Evolutionary conservation across 352 stramenopile genomes (phyloP).

Genomic region (Phytophthora pistaciae): DNA sequence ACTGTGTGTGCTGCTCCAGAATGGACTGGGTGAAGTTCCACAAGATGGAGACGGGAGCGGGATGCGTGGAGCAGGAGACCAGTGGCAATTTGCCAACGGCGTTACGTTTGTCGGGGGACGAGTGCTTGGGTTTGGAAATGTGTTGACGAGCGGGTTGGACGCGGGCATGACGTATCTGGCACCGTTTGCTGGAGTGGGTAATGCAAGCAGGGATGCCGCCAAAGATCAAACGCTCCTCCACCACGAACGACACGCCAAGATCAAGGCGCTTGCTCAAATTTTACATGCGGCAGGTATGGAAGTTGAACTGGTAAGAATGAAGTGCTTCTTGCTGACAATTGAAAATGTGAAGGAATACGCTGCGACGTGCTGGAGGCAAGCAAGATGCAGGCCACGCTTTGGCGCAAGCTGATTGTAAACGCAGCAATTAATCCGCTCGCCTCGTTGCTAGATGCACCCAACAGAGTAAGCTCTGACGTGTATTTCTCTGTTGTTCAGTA

Average conservation of each 20-base stretch:
- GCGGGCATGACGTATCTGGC: slow-evolving; percentile 61
- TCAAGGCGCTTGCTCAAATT: slow-evolving; percentile 41
- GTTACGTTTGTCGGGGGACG: slow-evolving; percentile 77
- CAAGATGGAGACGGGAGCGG: not conserved
- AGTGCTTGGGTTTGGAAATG: slow-evolving; percentile 45
- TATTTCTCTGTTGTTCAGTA: not conserved
- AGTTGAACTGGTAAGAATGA: not conserved
- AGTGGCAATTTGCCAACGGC: slow-evolving; percentile 60
- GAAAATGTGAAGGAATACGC: slow-evolving; percentile 42
- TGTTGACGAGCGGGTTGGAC: slow-evolving; percentile 60
- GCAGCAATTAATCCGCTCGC: slow-evolving; percentile 82
- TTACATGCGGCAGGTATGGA: slow-evolving; percentile 52
- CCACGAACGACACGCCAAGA: slow-evolving; percentile 17
- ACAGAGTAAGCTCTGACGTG: slow-evolving; percentile 38
- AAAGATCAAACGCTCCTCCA: not conserved
- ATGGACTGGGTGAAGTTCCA: slow-evolving; percentile 63
- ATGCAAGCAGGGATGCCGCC: not conserved
- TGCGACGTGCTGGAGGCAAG: slow-evolving; percentile 48
- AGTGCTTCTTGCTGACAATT: not conserved
- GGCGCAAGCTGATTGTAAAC: slow-evolving; percentile 86
- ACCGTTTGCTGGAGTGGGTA: slow-evolving; percentile 30
- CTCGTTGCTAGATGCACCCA: slow-evolving; percentile 64
- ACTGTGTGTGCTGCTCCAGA: slow-evolving; percentile 73
- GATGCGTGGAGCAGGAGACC: slow-evolving; percentile 4
- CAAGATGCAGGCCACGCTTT: slow-evolving; percentile 73